Conservation (phyloP, 75 land plant species). For the Cunninghamia lanceolata region DNA sequence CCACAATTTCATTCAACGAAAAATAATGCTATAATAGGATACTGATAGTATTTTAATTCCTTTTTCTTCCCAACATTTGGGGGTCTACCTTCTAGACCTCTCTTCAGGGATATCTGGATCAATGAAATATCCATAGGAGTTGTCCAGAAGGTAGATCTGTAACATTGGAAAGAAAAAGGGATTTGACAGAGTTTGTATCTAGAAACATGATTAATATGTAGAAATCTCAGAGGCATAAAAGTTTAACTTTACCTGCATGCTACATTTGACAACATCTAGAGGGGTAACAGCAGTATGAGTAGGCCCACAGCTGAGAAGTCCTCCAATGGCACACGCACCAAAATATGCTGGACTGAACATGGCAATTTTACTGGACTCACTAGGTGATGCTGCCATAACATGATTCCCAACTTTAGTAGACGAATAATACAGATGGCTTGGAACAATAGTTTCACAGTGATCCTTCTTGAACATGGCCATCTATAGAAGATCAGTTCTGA, state of each 20-base stretch:
- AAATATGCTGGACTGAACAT: constrained; percentile 34
- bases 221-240: not conserved
- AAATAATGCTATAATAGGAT: not conserved
- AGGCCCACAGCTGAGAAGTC: constrained; percentile 34
- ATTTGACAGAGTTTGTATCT: not conserved
- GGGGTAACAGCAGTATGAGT: constrained; percentile 47
- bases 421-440: not conserved
- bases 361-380: constrained; percentile 19
- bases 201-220: not conserved
- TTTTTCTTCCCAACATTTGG: no score
- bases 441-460: not conserved
- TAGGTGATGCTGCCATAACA: constrained; percentile 5
- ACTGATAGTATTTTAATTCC: no score
- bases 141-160: no score
- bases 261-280: constrained; percentile 40
- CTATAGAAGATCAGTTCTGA: not conserved
- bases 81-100: no score
- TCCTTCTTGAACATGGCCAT: not conserved
- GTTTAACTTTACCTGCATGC: constrained; percentile 24
- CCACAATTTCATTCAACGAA: not conserved
- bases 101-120: no score
- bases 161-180: no score
- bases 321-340: constrained; percentile 30
- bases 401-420: not conserved
- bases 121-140: no score